Evolutionary conservation across 2,329 filamentous ascomycete genomes (phyloP).

Genomic region (Dactylellina sp.): DNA sequence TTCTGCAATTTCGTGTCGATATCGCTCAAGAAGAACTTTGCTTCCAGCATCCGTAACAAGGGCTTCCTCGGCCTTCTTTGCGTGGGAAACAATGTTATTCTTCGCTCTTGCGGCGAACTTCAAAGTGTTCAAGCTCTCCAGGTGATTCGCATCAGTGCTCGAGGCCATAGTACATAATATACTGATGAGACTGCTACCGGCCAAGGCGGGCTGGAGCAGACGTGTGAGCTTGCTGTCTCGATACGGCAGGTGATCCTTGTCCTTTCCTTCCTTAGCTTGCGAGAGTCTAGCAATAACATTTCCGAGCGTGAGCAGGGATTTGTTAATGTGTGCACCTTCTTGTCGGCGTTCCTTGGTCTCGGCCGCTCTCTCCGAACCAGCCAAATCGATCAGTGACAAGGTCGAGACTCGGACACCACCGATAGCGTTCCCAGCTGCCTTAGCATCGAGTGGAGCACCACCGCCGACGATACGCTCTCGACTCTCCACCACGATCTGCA

Average conservation of each 20-base stretch:
- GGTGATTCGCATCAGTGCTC: constrained; percentile 50
- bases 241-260: constrained; percentile 94
- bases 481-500: constrained; percentile 98
- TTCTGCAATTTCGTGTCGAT: constrained; percentile 90
- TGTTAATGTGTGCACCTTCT: constrained; percentile 98
- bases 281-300: constrained; percentile 96
- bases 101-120: constrained; percentile 97
- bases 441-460: constrained; percentile 62
- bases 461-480: constrained; percentile 80
- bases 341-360: constrained; percentile 93
- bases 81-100: constrained; percentile 97
- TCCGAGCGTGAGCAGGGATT: constrained; percentile 91
- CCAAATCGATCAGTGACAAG: constrained; percentile 92
- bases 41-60: constrained; percentile 83
- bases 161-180: constrained; percentile 93
- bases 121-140: constrained; percentile 90
- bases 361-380: constrained; percentile 94
- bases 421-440: constrained; percentile 60
- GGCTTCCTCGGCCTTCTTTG: constrained; percentile 92
- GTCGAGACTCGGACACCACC: constrained; percentile 96
- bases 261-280: constrained; percentile 76
- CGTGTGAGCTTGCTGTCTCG: constrained; percentile 97
- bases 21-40: constrained; percentile 87
- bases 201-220: constrained; percentile 88
- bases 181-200: constrained; percentile 92